phyloP scores from a whole-genome alignment of 768 basidiomycete genomes.

The Podaxis mareebaensis region DNA sequence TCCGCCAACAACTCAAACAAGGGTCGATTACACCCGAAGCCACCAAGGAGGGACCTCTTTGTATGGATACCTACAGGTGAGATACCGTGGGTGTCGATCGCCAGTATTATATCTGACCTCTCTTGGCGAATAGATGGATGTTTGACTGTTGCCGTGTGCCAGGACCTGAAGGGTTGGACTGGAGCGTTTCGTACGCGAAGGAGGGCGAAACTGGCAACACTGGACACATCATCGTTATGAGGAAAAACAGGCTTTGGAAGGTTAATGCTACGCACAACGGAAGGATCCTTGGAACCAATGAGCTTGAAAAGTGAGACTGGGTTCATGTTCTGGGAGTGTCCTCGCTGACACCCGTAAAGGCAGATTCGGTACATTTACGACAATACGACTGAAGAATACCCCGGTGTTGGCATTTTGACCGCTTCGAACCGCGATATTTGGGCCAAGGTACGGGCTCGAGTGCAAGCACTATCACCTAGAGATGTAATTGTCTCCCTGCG shows the following conservation, averaged over 20 bases:
- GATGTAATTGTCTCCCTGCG: neutral
- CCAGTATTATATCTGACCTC: conserved; percentile 7
- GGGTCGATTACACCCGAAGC: conserved; percentile 67
- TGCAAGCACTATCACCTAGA: neutral
- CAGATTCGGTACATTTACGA: conserved; percentile 75
- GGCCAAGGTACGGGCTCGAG: conserved; percentile 62
- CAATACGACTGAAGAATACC: conserved; percentile 59
- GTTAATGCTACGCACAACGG: conserved; percentile 60
- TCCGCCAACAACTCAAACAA: conserved; percentile 66
- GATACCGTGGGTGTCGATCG: conserved; percentile 13
- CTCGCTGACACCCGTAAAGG: conserved; percentile 36
- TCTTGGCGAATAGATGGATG: conserved; percentile 67
- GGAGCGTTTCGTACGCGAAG: conserved; percentile 69
- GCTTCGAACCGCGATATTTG: conserved; percentile 83
- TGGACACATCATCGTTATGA: conserved; percentile 84
- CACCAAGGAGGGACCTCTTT: conserved; percentile 68
- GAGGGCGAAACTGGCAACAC: conserved; percentile 55
- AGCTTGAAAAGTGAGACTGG: conserved; percentile 58
- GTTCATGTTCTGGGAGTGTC: neutral
- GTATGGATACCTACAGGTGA: conserved; percentile 87
- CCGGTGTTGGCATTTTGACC: conserved; percentile 77
- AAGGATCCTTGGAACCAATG: conserved; percentile 59
- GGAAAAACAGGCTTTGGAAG: conserved; percentile 85
- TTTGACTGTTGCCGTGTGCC: conserved; percentile 88
- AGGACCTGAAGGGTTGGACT: conserved; percentile 71